A percentile compares a stretch with the other conserved stretches of the same genome.
These are phyloP conservation scores for Cordyceps cateniannulata DNA, from an alignment of 2,329 filamentous ascomycete genomes.

Conservation along the genomic window DNA sequence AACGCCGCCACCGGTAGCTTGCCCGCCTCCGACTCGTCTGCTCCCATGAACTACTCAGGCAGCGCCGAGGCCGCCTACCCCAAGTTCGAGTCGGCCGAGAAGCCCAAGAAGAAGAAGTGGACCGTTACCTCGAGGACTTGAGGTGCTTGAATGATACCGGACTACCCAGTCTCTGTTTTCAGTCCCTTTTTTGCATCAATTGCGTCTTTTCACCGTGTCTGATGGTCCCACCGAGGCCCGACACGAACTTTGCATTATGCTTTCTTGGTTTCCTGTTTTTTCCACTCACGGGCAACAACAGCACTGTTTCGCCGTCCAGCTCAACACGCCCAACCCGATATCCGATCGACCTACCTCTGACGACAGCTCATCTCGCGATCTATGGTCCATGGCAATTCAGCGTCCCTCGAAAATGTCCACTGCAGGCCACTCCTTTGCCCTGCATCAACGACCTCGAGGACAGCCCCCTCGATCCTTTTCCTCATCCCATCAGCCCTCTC, in stretches of 20 bases:
- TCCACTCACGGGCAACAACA: neutral
- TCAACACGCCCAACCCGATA: neutral
- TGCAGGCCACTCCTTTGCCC: too few species aligned
- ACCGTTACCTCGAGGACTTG: conserved; percentile 37
- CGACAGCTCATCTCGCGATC: neutral
- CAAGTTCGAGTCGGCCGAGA: conserved; percentile 25
- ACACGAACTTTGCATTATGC: neutral
- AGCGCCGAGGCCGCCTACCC: conserved; percentile 19
- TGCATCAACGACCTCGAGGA: too few species aligned
- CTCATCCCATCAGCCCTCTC: too few species aligned
- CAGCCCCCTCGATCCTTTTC: too few species aligned
- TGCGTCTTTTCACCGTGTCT: neutral
- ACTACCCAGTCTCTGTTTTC: too few species aligned
- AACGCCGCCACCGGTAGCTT: conserved; percentile 14
- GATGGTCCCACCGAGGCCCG: neutral
- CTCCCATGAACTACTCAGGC: neutral
- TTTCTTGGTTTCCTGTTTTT: neutral
- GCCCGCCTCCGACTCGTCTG: conserved; percentile 8
- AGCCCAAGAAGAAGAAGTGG: conserved; percentile 44
- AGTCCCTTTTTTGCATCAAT: neutral
- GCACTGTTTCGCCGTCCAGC: neutral
- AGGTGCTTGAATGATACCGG: conserved; percentile 9
- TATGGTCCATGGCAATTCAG: too few species aligned
- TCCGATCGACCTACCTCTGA: too few species aligned
- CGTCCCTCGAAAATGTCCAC: neutral